Conservation (phyloP, 345 rosid genomes). For the Populus alba region DNA sequence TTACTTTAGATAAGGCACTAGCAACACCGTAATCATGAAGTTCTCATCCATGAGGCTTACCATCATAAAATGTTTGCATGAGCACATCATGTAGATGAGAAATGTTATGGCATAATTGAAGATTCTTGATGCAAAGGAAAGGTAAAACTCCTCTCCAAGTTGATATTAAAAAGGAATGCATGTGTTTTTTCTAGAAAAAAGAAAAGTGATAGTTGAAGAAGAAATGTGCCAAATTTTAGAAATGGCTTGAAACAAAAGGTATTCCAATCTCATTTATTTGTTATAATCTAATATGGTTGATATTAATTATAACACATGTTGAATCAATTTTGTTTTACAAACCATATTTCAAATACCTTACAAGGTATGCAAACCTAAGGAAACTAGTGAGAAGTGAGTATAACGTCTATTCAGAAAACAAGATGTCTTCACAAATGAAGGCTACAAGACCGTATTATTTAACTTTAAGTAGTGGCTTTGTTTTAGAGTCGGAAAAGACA, state of each 20-base stretch:
- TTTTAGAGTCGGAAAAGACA: background rate
- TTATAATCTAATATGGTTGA: background rate
- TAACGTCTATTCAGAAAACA: background rate
- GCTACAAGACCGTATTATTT: background rate
- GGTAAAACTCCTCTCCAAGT: background rate
- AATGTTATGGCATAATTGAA: background rate
- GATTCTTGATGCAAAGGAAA: background rate
- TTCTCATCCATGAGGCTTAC: background rate
- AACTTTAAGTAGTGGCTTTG: background rate
- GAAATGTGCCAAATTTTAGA: background rate
- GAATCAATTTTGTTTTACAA: background rate
- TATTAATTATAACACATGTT: background rate
- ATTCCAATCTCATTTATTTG: background rate
- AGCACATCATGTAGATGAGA: background rate
- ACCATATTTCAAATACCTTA: background rate
- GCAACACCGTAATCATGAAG: background rate
- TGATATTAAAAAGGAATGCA: background rate
- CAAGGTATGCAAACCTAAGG: background rate
- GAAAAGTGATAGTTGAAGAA: background rate
- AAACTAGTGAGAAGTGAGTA: background rate
- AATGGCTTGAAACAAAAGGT: background rate
- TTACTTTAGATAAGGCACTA: background rate
- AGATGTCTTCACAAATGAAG: background rate
- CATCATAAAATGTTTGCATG: no score
- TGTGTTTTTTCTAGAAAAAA: background rate